Evolutionary conservation across 495 filamentous ascomycete genomes (phyloP).

Genomic region (Acidiella bohemica): DNA sequence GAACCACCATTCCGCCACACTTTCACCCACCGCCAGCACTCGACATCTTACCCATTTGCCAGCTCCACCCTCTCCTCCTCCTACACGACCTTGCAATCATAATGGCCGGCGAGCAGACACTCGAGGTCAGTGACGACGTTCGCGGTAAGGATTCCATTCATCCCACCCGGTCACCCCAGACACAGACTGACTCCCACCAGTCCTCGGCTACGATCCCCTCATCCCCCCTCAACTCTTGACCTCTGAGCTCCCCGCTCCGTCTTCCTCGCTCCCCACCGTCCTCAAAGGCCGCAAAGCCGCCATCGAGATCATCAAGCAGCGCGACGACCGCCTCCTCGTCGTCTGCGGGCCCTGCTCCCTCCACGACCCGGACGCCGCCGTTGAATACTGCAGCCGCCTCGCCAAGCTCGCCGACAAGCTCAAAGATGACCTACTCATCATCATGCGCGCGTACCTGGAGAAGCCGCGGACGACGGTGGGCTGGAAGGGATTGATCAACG

Average conservation of each 20-base stretch:
- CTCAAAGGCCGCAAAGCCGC: slow-evolving; percentile 72
- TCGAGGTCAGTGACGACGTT: slow-evolving; percentile 28
- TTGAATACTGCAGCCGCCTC: slow-evolving; percentile 72
- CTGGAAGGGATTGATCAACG: slow-evolving; percentile 98
- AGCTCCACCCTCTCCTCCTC: too few relatives aligned
- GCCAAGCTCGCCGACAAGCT: slow-evolving; percentile 62
- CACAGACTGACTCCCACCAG: slow-evolving; percentile 33
- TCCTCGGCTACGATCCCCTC: slow-evolving; percentile 88
- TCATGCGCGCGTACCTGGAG: slow-evolving; percentile 98
- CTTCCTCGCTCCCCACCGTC: slow-evolving; percentile 44
- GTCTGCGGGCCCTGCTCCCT: slow-evolving; percentile 94
- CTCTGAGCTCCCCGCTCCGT: slow-evolving; percentile 63
- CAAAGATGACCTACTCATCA: slow-evolving; percentile 68
- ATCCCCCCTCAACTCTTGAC: slow-evolving; percentile 81
- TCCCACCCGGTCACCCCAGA: background rate
- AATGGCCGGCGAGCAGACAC: slow-evolving; percentile 5
- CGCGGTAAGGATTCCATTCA: slow-evolving; percentile 21
- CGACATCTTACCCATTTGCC: too few relatives aligned
- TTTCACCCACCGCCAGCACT: too few relatives aligned
- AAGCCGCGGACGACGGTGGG: slow-evolving; percentile 98
- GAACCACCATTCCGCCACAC: background rate
- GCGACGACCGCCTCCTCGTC: slow-evolving; percentile 77
- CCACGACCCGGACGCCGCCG: slow-evolving; percentile 77
- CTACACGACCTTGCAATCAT: background rate
- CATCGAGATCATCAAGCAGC: slow-evolving; percentile 66